A percentile compares a stretch with the other conserved stretches of the same genome.
These are phyloP conservation scores for Leccinellum albellum DNA, from an alignment of 768 basidiomycete genomes.

Conservation along the genomic window DNA sequence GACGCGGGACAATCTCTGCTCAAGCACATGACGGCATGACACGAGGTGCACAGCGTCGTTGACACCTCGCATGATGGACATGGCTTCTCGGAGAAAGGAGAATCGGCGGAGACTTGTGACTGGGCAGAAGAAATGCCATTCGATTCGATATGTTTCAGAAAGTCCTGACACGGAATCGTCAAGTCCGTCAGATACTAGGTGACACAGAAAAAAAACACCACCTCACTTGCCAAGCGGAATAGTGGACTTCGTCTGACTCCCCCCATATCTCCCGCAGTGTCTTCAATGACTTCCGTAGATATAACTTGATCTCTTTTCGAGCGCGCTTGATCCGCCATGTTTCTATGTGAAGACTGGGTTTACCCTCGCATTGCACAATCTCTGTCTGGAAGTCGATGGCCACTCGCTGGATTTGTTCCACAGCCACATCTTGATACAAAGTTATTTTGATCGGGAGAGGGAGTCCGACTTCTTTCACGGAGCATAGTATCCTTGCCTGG, in stretches of 20 bases:
- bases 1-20: constrained; percentile 16
- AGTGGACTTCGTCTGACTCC: too few species aligned
- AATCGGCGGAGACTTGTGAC: background rate
- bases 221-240: too few species aligned
- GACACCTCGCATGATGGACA: constrained; percentile 13
- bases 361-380: constrained; percentile 12
- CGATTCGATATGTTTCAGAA: constrained; percentile 12
- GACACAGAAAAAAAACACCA: too few species aligned
- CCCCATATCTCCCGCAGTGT: too few species aligned
- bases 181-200: too few species aligned
- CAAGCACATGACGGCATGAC: constrained; percentile 15
- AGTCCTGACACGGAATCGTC: background rate
- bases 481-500: too few species aligned
- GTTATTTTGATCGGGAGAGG: constrained; percentile 9
- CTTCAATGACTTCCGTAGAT: too few species aligned
- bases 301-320: too few species aligned
- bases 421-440: constrained; percentile 9
- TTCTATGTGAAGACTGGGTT: constrained; percentile 15
- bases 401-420: constrained; percentile 8
- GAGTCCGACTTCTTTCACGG: too few species aligned
- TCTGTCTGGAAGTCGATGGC: constrained; percentile 17
- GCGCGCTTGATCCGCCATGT: constrained; percentile 15
- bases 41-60: constrained; percentile 9
- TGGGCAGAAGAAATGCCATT: constrained; percentile 1
- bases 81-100: background rate